These are phyloP conservation scores for Pseudognaphalium luteoalbum DNA, from an alignment of 129 eudicot species.

Conservation along the genomic window DNA sequence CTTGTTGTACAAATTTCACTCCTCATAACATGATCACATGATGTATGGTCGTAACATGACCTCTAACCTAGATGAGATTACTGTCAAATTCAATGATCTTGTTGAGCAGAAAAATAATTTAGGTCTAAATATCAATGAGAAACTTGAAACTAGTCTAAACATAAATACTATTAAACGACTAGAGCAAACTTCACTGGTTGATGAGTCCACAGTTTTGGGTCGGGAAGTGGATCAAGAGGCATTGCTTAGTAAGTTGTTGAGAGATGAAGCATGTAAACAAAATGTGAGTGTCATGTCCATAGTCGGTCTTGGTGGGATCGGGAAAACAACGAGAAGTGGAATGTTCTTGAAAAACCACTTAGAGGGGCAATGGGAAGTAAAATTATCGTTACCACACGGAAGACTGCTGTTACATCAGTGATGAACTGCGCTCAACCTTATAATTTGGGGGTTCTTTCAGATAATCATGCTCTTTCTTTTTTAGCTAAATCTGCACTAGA, in stretches of 20 bases:
- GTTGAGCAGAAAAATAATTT: neutral
- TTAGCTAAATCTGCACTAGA: conserved; percentile 34
- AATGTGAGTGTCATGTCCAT: no score
- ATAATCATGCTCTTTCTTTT: conserved; percentile 26
- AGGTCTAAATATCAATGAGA: neutral
- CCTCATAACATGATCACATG: neutral
- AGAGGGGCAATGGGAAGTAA: no score
- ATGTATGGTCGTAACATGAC: neutral
- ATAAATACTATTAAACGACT: neutral
- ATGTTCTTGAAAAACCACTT: no score
- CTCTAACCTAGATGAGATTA: conserved; percentile 6
- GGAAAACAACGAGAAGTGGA: no score
- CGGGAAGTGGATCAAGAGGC: no score
- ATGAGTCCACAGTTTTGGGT: neutral
- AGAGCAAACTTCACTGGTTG: conserved; percentile 1
- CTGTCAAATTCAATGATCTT: neutral
- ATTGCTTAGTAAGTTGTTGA: no score
- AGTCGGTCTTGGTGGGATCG: no score
- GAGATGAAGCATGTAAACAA: no score
- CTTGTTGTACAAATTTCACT: conserved; percentile 10
- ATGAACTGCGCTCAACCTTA: conserved; percentile 5
- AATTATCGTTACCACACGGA: conserved; percentile 9
- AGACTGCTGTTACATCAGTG: neutral
- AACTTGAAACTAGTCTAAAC: neutral
- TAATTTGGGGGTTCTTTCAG: conserved; percentile 7